Evolutionary conservation across 768 basidiomycete species (phyloP).

Genomic region (Suillus subaureus): DNA sequence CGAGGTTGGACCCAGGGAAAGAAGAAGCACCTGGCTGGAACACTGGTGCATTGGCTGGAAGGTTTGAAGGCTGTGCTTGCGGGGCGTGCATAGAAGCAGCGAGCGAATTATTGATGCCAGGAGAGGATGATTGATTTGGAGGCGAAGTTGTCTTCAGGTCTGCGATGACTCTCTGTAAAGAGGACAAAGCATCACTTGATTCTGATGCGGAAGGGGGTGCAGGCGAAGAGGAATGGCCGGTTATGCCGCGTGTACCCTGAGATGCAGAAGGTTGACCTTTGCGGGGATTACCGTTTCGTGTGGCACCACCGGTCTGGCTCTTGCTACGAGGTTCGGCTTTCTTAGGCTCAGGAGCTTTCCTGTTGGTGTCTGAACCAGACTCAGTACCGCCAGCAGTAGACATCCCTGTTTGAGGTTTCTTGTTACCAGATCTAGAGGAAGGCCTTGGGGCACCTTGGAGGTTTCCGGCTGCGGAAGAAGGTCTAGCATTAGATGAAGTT

Average conservation of each 20-base stretch:
- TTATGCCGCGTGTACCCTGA: conserved; percentile 54
- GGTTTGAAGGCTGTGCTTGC: conserved; percentile 48
- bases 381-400: conserved; percentile 48
- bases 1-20: conserved; percentile 48
- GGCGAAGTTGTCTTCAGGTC: conserved; percentile 89
- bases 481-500: conserved; percentile 47
- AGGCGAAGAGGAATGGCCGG: conserved; percentile 43
- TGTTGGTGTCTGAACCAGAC: conserved; percentile 75
- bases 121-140: conserved; percentile 43
- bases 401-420: conserved; percentile 42
- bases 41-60: conserved; percentile 68
- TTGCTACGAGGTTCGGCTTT: conserved; percentile 60
- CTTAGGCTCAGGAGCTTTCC: conserved; percentile 56
- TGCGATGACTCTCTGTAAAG: conserved; percentile 90
- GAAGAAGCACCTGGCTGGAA: conserved; percentile 71
- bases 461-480: conserved; percentile 44
- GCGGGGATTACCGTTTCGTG: conserved; percentile 52
- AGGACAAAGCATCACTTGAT: conserved; percentile 79
- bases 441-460: conserved; percentile 54
- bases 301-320: conserved; percentile 48
- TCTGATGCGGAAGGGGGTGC: conserved; percentile 57
- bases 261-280: conserved; percentile 61
- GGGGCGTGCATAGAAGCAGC: conserved; percentile 49
- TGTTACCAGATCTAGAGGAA: conserved; percentile 68
- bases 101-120: conserved; percentile 41